Evolutionary conservation across 2,329 filamentous ascomycete species (phyloP).

Genomic region (Clarireedia monteithiana): DNA sequence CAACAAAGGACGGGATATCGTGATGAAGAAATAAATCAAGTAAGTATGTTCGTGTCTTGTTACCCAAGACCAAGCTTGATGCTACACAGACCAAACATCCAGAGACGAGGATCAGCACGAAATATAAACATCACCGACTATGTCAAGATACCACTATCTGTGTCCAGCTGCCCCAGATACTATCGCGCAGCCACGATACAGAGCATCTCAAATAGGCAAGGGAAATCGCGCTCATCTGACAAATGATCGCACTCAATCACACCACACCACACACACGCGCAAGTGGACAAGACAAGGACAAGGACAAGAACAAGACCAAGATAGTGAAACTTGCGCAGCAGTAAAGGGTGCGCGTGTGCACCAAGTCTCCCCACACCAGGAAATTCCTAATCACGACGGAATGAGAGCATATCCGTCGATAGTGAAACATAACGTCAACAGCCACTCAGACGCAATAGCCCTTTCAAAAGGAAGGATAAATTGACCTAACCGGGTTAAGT

Average conservation of each 20-base stretch:
- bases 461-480: background rate
- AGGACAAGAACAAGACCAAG: background rate
- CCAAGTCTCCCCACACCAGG: no score
- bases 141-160: background rate
- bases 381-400: no score
- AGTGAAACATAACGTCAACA: no score
- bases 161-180: no score
- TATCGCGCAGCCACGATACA: background rate
- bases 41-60: background rate
- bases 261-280: background rate
- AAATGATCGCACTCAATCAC: background rate
- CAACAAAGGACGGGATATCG: background rate
- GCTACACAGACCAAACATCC: background rate
- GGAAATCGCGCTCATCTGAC: background rate
- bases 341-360: background rate
- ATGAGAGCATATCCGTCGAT: no score
- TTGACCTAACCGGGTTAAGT: constrained; percentile 4
- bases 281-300: background rate
- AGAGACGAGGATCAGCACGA: background rate
- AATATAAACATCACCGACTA: background rate
- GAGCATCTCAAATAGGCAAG: constrained; percentile 7
- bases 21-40: background rate
- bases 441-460: no score
- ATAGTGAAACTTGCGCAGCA: background rate
- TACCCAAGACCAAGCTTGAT: background rate